Percentiles rank a stretch among this genome's conserved stretches.
Conservation (phyloP, 225 moss, liverwort and hornwort genomes). For the Antitrichia curtipendula region DNA sequence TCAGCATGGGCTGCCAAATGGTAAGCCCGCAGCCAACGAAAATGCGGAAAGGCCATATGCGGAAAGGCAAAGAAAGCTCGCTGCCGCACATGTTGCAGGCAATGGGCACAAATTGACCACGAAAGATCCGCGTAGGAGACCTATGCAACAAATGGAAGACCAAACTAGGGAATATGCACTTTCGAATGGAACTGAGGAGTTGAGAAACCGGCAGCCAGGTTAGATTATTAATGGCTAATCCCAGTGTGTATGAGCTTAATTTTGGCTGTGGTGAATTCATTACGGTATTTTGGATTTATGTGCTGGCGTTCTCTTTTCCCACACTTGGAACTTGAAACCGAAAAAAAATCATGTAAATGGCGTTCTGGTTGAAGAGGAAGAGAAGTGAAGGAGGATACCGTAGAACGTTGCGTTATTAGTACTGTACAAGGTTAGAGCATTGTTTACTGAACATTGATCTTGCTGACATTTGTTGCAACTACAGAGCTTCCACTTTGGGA, state of each 20-base stretch:
- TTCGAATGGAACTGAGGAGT: conserved; percentile 11
- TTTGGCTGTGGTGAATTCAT: not conserved
- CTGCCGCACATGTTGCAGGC: not conserved
- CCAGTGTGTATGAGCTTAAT: not conserved
- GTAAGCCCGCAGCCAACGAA: not conserved
- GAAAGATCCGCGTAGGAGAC: not conserved
- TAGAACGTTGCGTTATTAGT: not conserved
- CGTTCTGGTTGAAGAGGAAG: not conserved
- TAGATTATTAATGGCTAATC: not conserved
- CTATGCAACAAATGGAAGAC: not conserved
- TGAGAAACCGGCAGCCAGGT: conserved; percentile 20
- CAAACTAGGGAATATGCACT: not conserved
- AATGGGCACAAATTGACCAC: not conserved
- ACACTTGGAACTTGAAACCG: not conserved
- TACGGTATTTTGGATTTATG: not conserved
- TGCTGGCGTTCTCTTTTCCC: not conserved
- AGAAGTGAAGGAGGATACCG: not conserved
- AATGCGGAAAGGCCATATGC: not conserved
- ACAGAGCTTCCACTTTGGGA: conserved; percentile 26
- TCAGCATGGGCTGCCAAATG: not conserved
- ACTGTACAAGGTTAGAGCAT: not conserved
- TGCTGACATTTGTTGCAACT: not conserved
- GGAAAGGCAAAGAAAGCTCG: not conserved
- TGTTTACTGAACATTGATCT: not conserved
- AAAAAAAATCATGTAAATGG: not conserved